Evolutionary conservation across 2,329 filamentous ascomycete species (phyloP).

Genomic region (Neobulgaria alba): DNA sequence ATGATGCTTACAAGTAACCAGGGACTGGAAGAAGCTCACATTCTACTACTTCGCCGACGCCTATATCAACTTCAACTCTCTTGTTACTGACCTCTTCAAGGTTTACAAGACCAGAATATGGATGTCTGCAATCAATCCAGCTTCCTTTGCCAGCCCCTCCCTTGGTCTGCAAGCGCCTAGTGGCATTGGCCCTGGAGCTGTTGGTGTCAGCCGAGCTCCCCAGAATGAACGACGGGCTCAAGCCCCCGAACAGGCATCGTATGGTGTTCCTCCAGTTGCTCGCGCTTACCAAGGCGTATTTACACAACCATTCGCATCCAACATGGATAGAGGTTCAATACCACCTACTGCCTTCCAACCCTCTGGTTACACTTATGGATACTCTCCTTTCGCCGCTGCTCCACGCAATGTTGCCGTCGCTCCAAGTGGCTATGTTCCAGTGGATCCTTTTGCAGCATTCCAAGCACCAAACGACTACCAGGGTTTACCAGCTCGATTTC

Average conservation of each 20-base stretch:
- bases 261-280: slow-evolving; percentile 15
- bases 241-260: slow-evolving; percentile 27
- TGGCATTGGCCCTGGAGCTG: slow-evolving; percentile 55
- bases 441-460: slow-evolving; percentile 38
- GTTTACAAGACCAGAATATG: slow-evolving; percentile 99
- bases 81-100: slow-evolving; percentile 96
- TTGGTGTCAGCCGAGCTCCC: slow-evolving; percentile 42
- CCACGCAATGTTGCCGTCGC: slow-evolving; percentile 31
- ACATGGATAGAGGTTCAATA: slow-evolving; percentile 33
- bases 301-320: slow-evolving; percentile 36
- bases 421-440: slow-evolving; percentile 30
- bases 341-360: slow-evolving; percentile 33
- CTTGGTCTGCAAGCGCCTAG: slow-evolving; percentile 63
- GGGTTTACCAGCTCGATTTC: slow-evolving; percentile 39
- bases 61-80: slow-evolving; percentile 98
- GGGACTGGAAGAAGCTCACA: slow-evolving; percentile 97
- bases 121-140: slow-evolving; percentile 99
- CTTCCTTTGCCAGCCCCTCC: slow-evolving; percentile 78
- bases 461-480: slow-evolving; percentile 36
- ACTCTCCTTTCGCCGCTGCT: slow-evolving; percentile 36
- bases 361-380: slow-evolving; percentile 33
- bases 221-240: slow-evolving; percentile 33
- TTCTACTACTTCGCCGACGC: slow-evolving; percentile 98
- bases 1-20: slow-evolving; percentile 32
- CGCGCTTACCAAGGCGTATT: slow-evolving; percentile 32